Percentiles rank a stretch among this genome's conserved stretches.
Evolutionary conservation across 2,329 filamentous ascomycete genomes (phyloP).

Genomic region (Blumeria hordei): DNA sequence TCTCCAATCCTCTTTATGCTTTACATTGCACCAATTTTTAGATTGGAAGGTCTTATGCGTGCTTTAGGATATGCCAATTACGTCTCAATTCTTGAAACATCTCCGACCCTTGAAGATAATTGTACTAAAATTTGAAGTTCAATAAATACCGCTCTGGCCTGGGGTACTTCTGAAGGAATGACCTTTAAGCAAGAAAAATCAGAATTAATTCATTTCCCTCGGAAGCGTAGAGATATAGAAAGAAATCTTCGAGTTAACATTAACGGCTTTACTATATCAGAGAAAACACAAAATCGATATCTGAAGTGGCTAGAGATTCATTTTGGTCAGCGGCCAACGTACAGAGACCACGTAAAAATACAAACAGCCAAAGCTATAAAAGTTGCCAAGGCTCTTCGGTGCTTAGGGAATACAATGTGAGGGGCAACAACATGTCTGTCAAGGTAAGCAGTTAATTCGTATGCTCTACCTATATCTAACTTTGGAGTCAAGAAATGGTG

Average conservation of each 20-base stretch:
- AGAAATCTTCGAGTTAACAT: too few relatives aligned
- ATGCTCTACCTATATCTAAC: neutral
- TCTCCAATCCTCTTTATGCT: neutral
- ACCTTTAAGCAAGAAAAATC: neutral
- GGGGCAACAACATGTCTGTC: neutral
- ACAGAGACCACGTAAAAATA: neutral
- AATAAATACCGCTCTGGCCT: neutral
- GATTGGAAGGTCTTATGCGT: neutral
- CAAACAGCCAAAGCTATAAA: neutral
- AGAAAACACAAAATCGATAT: neutral
- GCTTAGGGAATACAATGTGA: neutral
- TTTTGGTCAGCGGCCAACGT: neutral
- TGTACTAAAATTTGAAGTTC: neutral
- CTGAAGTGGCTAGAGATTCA: neutral
- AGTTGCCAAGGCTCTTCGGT: neutral
- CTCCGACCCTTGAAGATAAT: neutral
- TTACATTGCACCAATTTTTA: neutral
- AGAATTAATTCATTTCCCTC: neutral
- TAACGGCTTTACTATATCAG: neutral
- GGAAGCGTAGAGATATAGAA: neutral
- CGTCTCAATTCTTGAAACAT: neutral
- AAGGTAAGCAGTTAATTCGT: neutral
- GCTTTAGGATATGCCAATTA: neutral
- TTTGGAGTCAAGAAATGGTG: neutral
- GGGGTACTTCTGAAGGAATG: neutral